Percentiles rank a stretch among this genome's conserved stretches.
Conservation (phyloP, 1,284 basidiomycete species). For the Moniliophthora roreri region DNA sequence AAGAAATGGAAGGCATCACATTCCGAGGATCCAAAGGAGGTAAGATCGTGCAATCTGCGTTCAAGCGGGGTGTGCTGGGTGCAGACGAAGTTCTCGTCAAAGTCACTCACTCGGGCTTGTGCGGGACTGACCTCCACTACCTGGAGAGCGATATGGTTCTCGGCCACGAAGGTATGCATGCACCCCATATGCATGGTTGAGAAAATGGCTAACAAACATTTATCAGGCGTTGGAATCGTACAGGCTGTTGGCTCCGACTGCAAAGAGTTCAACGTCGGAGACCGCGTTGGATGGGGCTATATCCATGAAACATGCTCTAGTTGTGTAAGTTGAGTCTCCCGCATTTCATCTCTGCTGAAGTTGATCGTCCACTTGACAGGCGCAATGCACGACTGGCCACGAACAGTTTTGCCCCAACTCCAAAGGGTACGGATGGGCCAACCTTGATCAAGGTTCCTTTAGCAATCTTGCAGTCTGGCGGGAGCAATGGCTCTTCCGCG, state of each 20-base stretch:
- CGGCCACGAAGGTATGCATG: slow-evolving; percentile 49
- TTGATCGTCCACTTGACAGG: too few species aligned
- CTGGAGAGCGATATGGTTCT: slow-evolving; percentile 25
- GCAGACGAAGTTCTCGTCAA: slow-evolving; percentile 33
- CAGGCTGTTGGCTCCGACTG: slow-evolving; percentile 47
- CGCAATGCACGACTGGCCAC: slow-evolving; percentile 28
- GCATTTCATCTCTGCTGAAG: too few species aligned
- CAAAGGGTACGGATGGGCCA: slow-evolving; percentile 43
- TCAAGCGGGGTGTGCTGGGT: slow-evolving; percentile 1
- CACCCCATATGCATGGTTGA: not conserved
- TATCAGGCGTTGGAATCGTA: slow-evolving; percentile 40
- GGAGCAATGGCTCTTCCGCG: slow-evolving; percentile 62
- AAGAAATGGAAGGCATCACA: not conserved
- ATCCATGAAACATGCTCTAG: slow-evolving; percentile 12
- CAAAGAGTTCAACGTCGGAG: slow-evolving; percentile 43
- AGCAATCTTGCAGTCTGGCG: slow-evolving; percentile 59
- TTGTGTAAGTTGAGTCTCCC: too few species aligned
- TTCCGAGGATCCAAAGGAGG: slow-evolving; percentile 1
- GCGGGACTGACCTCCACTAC: slow-evolving; percentile 46
- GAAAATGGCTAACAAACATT: not conserved
- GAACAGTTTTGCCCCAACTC: slow-evolving; percentile 39
- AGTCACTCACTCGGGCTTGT: slow-evolving; percentile 40
- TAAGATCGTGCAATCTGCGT: slow-evolving; percentile 3
- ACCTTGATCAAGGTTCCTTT: slow-evolving; percentile 56
- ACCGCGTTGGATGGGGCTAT: slow-evolving; percentile 21